phyloP scores from a whole-genome alignment of 306 rosid genomes.

The Quercus cerris region DNA sequence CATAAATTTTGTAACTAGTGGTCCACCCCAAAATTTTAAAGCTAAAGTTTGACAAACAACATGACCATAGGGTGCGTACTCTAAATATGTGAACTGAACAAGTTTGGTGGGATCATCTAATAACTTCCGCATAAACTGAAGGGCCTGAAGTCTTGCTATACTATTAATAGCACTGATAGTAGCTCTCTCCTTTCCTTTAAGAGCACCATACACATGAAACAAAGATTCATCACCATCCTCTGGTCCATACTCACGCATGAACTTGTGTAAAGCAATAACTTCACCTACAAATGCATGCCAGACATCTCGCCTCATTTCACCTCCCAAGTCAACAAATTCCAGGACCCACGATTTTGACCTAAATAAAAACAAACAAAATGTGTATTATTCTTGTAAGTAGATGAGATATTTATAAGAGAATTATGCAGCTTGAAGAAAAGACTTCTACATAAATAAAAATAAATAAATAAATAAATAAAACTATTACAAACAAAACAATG shows the following conservation, averaged over 20 bases:
- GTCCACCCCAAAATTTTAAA: slow-evolving; percentile 89
- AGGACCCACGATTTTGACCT: slow-evolving; percentile 73
- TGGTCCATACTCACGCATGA: slow-evolving; percentile 71
- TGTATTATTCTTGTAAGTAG: background rate
- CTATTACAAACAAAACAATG: background rate
- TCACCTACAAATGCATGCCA: slow-evolving; percentile 91
- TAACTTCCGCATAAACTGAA: slow-evolving; percentile 73
- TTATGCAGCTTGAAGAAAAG: background rate
- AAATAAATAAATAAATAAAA: too few relatives aligned
- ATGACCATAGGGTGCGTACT: slow-evolving; percentile 69
- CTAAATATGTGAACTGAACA: slow-evolving; percentile 77
- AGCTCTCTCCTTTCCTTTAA: slow-evolving; percentile 78
- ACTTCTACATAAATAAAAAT: too few relatives aligned
- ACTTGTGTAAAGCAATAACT: slow-evolving; percentile 72
- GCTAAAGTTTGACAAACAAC: slow-evolving; percentile 83
- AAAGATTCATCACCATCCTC: slow-evolving; percentile 61
- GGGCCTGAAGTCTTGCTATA: slow-evolving; percentile 85
- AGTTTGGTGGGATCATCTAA: slow-evolving; percentile 85
- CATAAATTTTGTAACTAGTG: slow-evolving; percentile 47
- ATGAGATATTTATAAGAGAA: slow-evolving; percentile 16
- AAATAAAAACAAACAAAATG: slow-evolving; percentile 17
- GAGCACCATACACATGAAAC: slow-evolving; percentile 69
- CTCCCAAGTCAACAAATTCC: slow-evolving; percentile 95
- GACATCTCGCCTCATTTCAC: slow-evolving; percentile 95
- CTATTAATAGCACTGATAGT: slow-evolving; percentile 56